Evolutionary conservation across 495 filamentous ascomycete species (phyloP).

Genomic region (Neurospora sp.): DNA sequence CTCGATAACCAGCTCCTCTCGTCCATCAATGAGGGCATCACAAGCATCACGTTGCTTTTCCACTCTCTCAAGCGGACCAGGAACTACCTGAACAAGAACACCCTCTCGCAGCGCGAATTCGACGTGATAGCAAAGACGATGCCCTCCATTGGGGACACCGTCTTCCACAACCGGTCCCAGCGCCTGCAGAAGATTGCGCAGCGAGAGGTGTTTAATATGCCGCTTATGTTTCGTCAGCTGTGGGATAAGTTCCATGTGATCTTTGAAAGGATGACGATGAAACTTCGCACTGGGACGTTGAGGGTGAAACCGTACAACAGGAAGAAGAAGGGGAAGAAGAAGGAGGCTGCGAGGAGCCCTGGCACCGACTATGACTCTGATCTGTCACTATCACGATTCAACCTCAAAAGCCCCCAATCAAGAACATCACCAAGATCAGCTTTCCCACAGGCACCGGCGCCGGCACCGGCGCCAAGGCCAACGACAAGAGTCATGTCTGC

Average conservation of each 20-base stretch:
- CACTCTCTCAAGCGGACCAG: background rate
- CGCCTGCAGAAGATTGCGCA: background rate
- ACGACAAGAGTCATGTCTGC: background rate
- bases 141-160: background rate
- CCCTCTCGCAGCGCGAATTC: background rate
- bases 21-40: background rate
- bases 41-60: background rate
- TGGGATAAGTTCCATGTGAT: background rate
- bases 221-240: background rate
- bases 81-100: background rate
- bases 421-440: background rate
- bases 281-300: background rate
- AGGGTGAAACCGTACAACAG: background rate
- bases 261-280: background rate
- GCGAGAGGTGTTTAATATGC: background rate
- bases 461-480: background rate
- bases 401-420: background rate
- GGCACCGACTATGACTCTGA: background rate
- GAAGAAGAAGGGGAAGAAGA: background rate
- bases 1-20: background rate
- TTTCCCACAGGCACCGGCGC: background rate
- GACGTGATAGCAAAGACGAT: background rate
- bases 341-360: background rate
- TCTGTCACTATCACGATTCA: background rate
- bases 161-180: background rate